phyloP scores from a whole-genome alignment of 106 monocot species.

The Allium cepa region DNA sequence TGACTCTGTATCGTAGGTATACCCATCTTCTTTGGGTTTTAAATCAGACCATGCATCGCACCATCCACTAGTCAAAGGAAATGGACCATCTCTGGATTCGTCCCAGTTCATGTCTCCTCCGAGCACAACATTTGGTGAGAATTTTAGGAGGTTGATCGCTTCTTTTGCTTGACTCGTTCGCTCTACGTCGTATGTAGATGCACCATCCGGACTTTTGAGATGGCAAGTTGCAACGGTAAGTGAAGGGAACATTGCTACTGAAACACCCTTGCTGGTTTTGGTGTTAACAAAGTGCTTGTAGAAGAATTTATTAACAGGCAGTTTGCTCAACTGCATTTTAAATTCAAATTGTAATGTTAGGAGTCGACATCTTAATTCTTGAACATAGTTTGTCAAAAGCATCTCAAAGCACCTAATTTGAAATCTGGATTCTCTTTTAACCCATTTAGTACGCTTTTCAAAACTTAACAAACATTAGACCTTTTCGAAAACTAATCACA shows the following conservation, averaged over 20 bases:
- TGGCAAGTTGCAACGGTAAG: constrained; percentile 20
- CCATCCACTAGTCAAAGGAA: constrained; percentile 26
- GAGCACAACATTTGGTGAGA: constrained; percentile 18
- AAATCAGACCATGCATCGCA: constrained; percentile 44
- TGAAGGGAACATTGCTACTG: not conserved
- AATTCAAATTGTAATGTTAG: not conserved
- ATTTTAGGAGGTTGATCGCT: constrained; percentile 1
- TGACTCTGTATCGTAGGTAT: constrained; percentile 38
- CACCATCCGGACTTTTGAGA: constrained; percentile 10
- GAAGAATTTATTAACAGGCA: constrained; percentile 3
- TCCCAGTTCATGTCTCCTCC: constrained; percentile 50
- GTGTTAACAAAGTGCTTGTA: constrained; percentile 9
- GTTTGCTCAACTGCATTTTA: constrained; percentile 21
- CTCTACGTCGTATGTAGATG: not conserved
- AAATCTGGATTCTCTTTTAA: not conserved
- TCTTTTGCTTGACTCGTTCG: constrained; percentile 15
- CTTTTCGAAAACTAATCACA: too few relatives aligned
- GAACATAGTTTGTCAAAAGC: not conserved
- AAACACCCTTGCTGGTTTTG: constrained; percentile 11
- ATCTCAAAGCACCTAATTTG: not conserved
- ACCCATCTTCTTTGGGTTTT: constrained; percentile 18
- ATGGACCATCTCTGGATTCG: constrained; percentile 10
- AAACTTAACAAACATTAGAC: too few relatives aligned
- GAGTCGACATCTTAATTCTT: not conserved
- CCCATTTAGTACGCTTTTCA: too few relatives aligned